phyloP scores from a whole-genome alignment of 805 yeast genomes.

The Grigorovia humatica region DNA sequence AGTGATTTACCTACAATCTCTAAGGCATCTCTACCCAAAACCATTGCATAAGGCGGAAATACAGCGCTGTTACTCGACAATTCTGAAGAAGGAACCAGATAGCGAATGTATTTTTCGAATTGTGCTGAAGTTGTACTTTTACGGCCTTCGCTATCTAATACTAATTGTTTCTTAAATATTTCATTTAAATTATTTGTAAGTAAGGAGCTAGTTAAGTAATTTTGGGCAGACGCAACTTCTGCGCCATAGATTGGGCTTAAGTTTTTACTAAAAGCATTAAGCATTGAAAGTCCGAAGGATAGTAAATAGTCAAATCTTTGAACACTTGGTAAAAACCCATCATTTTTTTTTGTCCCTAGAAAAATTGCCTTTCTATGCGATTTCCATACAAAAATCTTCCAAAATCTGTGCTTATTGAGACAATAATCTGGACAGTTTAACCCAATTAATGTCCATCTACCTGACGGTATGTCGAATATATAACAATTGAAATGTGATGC shows the following conservation, averaged over 20 bases:
- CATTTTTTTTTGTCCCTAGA: conserved; percentile 37
- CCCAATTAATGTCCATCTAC: conserved; percentile 54
- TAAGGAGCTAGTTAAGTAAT: neutral
- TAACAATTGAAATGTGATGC: conserved; percentile 20
- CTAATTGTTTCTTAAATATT: conserved; percentile 3
- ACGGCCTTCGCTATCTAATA: neutral
- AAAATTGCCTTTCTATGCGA: conserved; percentile 64
- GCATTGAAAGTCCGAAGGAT: conserved; percentile 45
- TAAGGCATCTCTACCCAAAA: conserved; percentile 64
- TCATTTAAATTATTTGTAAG: conserved; percentile 2
- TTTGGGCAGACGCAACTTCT: neutral
- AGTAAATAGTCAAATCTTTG: conserved; percentile 36
- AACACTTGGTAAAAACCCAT: conserved; percentile 26
- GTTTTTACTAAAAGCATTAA: conserved; percentile 31
- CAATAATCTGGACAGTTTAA: conserved; percentile 42
- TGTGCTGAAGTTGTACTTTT: conserved; percentile 12
- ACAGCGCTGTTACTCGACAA: conserved; percentile 49
- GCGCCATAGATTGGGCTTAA: conserved; percentile 4
- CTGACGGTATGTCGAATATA: conserved; percentile 24
- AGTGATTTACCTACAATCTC: conserved; percentile 53
- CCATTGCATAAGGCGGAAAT: conserved; percentile 68
- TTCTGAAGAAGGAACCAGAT: conserved; percentile 60
- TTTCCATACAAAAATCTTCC: conserved; percentile 65
- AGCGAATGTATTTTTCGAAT: conserved; percentile 63
- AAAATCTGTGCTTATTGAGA: conserved; percentile 45